These are phyloP conservation scores for Cerioporus squamosus DNA, from an alignment of 1,284 basidiomycete species.

Conservation along the genomic window DNA sequence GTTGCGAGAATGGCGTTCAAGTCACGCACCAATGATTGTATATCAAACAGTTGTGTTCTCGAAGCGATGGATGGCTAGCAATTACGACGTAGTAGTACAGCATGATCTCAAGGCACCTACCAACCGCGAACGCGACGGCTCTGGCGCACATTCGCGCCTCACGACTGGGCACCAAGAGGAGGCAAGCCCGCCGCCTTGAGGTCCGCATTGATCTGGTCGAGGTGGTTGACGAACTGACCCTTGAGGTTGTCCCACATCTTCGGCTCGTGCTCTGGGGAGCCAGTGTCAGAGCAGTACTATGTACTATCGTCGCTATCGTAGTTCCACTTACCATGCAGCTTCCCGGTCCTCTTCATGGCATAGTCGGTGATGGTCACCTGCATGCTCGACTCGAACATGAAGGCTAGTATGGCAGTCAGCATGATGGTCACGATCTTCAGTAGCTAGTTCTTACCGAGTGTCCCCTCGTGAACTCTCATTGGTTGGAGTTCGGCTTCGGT, in stretches of 20 bases:
- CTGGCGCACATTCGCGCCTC: background rate
- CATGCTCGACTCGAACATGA: conserved; percentile 71
- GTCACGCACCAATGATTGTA: no score
- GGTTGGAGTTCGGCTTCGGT: conserved; percentile 55
- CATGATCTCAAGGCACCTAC: no score
- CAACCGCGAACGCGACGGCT: no score
- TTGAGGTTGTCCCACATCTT: conserved; percentile 67
- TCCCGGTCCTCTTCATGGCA: conserved; percentile 60
- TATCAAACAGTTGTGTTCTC: no score
- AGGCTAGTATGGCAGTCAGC: conserved; percentile 39
- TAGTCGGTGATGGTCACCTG: conserved; percentile 66
- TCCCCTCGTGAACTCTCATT: conserved; percentile 54
- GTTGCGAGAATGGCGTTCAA: no score
- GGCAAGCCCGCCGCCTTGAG: conserved; percentile 51
- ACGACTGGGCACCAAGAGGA: conserved; percentile 22
- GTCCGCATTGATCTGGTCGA: conserved; percentile 58
- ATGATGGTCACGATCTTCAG: background rate
- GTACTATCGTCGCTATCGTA: background rate
- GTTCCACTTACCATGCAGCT: conserved; percentile 51
- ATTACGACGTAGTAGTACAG: no score
- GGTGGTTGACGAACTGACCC: conserved; percentile 59
- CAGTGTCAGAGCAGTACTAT: background rate
- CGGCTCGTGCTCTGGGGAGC: conserved; percentile 48
- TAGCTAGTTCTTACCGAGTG: conserved; percentile 45
- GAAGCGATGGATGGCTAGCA: no score